Evolutionary conservation across 1,284 basidiomycete species (phyloP).

Genomic region (Cerrena zonata): DNA sequence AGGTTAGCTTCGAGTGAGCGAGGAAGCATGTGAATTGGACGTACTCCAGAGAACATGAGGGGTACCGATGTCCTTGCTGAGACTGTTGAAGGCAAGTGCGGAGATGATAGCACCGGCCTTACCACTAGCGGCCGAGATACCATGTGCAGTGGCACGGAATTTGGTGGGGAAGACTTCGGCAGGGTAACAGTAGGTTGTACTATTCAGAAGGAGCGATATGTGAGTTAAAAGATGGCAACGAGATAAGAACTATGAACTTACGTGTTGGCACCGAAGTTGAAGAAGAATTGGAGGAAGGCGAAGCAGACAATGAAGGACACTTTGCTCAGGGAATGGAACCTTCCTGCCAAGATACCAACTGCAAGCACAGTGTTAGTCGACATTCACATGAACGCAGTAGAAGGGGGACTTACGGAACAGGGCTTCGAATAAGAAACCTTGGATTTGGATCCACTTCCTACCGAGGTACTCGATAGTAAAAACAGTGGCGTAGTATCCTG

Average conservation of each 20-base stretch:
- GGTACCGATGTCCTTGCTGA: slow-evolving; percentile 61
- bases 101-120: slow-evolving; percentile 79
- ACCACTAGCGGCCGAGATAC: slow-evolving; percentile 74
- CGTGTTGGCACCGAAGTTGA: slow-evolving; percentile 85
- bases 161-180: slow-evolving; percentile 85
- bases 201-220: background rate
- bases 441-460: slow-evolving; percentile 70
- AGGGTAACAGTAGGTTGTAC: slow-evolving; percentile 1
- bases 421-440: slow-evolving; percentile 70
- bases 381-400: background rate
- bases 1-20: background rate
- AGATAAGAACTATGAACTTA: slow-evolving; percentile 28
- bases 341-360: slow-evolving; percentile 63
- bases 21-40: too few relatives aligned
- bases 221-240: background rate
- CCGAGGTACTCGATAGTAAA: slow-evolving; percentile 69
- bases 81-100: slow-evolving; percentile 71
- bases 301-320: slow-evolving; percentile 70
- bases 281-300: slow-evolving; percentile 65
- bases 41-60: slow-evolving; percentile 59
- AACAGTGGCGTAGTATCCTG: slow-evolving; percentile 65
- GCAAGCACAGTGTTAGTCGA: background rate
- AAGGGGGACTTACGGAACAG: slow-evolving; percentile 51
- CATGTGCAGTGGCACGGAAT: slow-evolving; percentile 74
- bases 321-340: slow-evolving; percentile 56